Evolutionary conservation across 2,329 filamentous ascomycete genomes (phyloP).

Genomic region (Ceratocystis ficicola): DNA sequence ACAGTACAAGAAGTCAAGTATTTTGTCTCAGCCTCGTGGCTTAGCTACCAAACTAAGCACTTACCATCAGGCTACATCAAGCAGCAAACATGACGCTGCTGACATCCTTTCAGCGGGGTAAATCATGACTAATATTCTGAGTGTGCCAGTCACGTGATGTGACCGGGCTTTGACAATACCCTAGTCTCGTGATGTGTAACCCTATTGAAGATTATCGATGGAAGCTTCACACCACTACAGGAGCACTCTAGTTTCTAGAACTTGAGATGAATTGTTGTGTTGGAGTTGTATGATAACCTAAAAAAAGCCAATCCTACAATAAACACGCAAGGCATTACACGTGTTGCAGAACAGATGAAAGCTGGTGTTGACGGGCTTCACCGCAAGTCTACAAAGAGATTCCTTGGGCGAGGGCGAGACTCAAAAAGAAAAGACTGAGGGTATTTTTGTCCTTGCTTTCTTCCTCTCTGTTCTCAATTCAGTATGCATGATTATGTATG

Average conservation of each 20-base stretch:
- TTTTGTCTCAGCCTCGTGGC: constrained; percentile 4
- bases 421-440: no score
- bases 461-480: no score
- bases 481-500: no score
- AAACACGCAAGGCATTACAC: background rate
- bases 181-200: background rate
- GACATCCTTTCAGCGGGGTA: background rate
- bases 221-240: no score
- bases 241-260: background rate
- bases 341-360: background rate
- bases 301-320: no score
- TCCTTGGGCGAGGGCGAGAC: no score
- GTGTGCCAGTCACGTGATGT: no score
- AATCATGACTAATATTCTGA: background rate
- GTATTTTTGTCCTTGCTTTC: no score
- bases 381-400: background rate
- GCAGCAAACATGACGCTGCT: no score
- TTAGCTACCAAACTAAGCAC: background rate
- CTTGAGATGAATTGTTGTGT: background rate
- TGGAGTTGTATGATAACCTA: no score
- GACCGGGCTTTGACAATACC: no score
- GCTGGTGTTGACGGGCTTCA: background rate
- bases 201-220: background rate
- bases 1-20: background rate
- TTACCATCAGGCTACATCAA: background rate